These are phyloP conservation scores for Pleurotus eryngii DNA, from an alignment of 768 basidiomycete genomes.

Conservation along the genomic window DNA sequence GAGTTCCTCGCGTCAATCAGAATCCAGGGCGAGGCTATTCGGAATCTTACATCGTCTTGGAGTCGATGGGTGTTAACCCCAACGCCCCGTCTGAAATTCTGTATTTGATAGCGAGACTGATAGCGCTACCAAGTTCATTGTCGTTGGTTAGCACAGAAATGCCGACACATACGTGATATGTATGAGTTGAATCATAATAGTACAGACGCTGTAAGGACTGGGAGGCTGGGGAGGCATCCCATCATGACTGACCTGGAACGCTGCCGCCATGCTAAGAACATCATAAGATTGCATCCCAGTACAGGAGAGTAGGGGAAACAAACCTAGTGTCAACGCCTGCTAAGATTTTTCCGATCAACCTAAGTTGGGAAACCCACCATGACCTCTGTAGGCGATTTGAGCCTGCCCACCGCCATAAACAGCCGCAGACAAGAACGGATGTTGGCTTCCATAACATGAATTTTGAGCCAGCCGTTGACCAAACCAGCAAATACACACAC, in stretches of 20 bases:
- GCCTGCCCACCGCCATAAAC: slow-evolving; percentile 24
- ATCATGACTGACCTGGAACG: background rate
- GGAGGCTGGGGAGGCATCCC: no score
- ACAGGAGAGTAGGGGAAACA: slow-evolving; percentile 1
- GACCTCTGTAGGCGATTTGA: slow-evolving; percentile 21
- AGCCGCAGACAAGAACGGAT: slow-evolving; percentile 21
- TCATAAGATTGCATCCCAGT: slow-evolving; percentile 7
- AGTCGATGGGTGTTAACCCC: slow-evolving; percentile 9
- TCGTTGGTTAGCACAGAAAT: slow-evolving; percentile 27
- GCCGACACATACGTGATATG: slow-evolving; percentile 23
- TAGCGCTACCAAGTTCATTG: slow-evolving; percentile 15
- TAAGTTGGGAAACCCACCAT: slow-evolving; percentile 13
- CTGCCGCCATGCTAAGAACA: background rate
- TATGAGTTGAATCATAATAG: slow-evolving; percentile 17
- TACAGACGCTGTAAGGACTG: no score
- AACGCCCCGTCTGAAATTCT: slow-evolving; percentile 21
- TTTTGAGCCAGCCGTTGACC: no score
- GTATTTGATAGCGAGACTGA: slow-evolving; percentile 19
- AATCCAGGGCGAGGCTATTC: no score
- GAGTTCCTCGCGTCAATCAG: background rate
- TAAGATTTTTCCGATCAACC: background rate
- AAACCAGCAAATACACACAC: slow-evolving; percentile 9
- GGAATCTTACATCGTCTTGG: background rate
- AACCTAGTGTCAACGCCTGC: background rate
- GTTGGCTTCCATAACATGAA: slow-evolving; percentile 2